A percentile compares a stretch with the other conserved stretches of the same genome.
phyloP scores from a whole-genome alignment of 176 grass and related monocot genomes.

The Eragrostis nindensis region DNA sequence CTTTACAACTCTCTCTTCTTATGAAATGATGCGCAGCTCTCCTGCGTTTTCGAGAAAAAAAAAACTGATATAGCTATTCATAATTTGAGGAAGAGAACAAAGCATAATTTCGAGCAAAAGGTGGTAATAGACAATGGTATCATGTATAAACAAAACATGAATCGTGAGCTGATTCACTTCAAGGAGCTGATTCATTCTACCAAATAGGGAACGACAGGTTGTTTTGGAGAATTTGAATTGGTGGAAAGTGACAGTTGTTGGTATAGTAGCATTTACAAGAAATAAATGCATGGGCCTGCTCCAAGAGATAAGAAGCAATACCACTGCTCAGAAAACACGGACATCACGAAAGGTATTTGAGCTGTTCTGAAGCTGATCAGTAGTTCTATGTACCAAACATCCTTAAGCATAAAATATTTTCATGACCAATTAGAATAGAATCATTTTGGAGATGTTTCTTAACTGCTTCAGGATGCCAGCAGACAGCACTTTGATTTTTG shows the following conservation, averaged over 20 bases:
- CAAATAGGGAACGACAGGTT: not conserved
- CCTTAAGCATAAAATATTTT: conserved; percentile 10
- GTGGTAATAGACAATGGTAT: not conserved
- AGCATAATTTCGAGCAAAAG: not conserved
- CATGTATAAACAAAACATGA: not conserved
- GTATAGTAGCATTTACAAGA: not conserved
- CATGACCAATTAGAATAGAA: not conserved
- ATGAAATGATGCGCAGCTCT: no score
- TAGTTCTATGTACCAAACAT: not conserved
- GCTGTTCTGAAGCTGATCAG: not conserved
- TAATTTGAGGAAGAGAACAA: no score
- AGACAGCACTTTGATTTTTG: not conserved
- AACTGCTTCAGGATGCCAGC: not conserved
- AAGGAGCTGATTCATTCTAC: not conserved
- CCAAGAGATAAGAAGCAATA: not conserved
- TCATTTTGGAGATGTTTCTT: not conserved
- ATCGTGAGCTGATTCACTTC: not conserved
- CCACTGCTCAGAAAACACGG: not conserved
- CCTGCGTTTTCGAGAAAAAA: no score
- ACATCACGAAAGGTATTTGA: not conserved
- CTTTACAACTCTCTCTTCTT: no score
- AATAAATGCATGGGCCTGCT: not conserved
- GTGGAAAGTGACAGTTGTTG: not conserved
- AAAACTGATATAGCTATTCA: no score
- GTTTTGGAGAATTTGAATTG: not conserved